Conservation (phyloP, 352 stramenopile genomes). For the Globisporangium splendens region DNA sequence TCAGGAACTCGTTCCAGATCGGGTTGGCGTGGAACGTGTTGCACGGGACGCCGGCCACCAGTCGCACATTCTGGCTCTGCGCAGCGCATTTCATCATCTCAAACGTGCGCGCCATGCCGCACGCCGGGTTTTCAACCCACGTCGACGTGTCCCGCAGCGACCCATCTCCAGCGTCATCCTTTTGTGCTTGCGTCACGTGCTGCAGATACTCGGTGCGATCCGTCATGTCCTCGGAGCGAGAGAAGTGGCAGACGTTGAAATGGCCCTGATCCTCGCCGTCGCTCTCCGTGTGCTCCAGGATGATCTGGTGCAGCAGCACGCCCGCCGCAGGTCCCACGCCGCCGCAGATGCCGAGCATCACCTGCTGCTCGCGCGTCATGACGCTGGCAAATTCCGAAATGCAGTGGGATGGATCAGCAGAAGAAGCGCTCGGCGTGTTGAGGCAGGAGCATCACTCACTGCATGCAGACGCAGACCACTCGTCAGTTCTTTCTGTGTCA, state of each 20-base stretch:
- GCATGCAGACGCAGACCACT: no score
- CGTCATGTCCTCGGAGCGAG: conserved; percentile 71
- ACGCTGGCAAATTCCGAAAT: background rate
- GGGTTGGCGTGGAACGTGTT: conserved; percentile 74
- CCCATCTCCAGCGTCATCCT: background rate
- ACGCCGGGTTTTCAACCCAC: conserved; percentile 61
- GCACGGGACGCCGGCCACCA: conserved; percentile 65
- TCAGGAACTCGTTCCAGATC: conserved; percentile 72
- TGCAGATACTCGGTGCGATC: conserved; percentile 63
- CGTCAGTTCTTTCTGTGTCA: no score
- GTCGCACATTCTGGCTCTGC: conserved; percentile 24
- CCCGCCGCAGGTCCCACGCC: conserved; percentile 67
- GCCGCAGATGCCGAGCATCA: conserved; percentile 70
- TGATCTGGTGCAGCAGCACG: conserved; percentile 68
- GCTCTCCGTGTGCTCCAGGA: conserved; percentile 67
- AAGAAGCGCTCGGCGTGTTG: no score
- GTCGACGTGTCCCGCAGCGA: background rate
- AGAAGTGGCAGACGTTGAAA: conserved; percentile 68
- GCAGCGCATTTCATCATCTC: conserved; percentile 62
- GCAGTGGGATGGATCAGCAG: no score
- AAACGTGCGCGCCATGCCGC: conserved; percentile 71
- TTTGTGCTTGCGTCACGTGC: conserved; percentile 13
- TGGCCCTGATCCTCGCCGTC: conserved; percentile 62
- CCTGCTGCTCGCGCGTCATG: conserved; percentile 35
- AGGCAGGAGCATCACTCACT: no score